Evolutionary conservation across 129 eudicot genomes (phyloP).

Genomic region (Saposhnikovia divaricata): DNA sequence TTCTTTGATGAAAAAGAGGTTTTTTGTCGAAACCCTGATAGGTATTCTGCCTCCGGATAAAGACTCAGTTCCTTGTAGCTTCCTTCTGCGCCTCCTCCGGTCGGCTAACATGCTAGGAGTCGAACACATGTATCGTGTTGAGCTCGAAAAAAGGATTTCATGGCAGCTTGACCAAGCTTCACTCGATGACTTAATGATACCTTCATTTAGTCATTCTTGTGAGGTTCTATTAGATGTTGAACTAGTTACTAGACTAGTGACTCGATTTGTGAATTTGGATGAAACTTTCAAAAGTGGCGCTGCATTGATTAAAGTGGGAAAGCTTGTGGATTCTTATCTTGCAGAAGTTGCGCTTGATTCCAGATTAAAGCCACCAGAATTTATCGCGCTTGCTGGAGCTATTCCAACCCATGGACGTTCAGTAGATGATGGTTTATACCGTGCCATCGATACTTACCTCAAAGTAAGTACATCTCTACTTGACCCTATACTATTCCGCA

Average conservation of each 20-base stretch:
- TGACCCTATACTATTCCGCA: not conserved
- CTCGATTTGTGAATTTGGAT: conserved; percentile 43
- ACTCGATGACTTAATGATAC: conserved; percentile 66
- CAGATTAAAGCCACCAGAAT: conserved; percentile 38
- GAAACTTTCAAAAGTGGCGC: conserved; percentile 42
- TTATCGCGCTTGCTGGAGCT: conserved; percentile 58
- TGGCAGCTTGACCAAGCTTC: conserved; percentile 75
- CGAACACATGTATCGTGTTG: conserved; percentile 26
- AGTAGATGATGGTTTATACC: conserved; percentile 68
- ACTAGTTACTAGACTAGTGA: conserved; percentile 46
- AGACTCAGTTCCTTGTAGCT: conserved; percentile 59
- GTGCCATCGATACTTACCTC: conserved; percentile 82
- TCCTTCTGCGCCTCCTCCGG: conserved; percentile 57
- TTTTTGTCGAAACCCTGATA: conserved; percentile 50
- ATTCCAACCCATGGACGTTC: conserved; percentile 65
- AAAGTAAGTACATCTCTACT: conserved; percentile 38
- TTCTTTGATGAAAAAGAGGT: conserved; percentile 52
- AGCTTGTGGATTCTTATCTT: conserved; percentile 61
- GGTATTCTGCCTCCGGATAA: conserved; percentile 68
- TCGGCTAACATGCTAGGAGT: conserved; percentile 47
- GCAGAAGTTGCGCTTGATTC: conserved; percentile 80
- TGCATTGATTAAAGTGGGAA: conserved; percentile 61
- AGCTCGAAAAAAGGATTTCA: conserved; percentile 52
- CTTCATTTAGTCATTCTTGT: conserved; percentile 60
- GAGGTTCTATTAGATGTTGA: conserved; percentile 55